A percentile compares a stretch with the other conserved stretches of the same genome.
Evolutionary conservation across 2,329 filamentous ascomycete species (phyloP).

Genomic region (Hysterium pulicare): DNA sequence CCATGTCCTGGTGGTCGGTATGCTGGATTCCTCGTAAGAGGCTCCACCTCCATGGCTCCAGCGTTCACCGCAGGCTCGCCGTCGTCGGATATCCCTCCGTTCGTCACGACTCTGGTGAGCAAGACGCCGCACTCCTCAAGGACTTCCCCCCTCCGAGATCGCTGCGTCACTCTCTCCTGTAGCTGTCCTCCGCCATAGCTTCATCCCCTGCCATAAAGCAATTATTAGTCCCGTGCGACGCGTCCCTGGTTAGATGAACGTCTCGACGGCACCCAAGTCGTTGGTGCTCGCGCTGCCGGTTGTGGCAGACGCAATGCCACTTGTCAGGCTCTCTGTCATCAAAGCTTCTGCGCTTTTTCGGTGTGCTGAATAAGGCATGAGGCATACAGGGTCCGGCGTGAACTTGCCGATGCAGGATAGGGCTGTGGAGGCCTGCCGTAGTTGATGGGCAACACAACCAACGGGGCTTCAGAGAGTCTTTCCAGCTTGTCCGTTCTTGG

Average conservation of each 20-base stretch:
- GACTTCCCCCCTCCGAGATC: conserved; percentile 18
- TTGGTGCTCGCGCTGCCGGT: conserved; percentile 15
- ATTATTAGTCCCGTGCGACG: conserved; percentile 27
- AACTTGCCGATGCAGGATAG: conserved; percentile 7
- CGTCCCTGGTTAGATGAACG: conserved; percentile 22
- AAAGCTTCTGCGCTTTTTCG: no score
- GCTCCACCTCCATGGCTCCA: conserved; percentile 26
- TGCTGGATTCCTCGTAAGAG: background rate
- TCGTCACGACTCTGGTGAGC: conserved; percentile 9
- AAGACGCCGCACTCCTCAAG: conserved; percentile 14
- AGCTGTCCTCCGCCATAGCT: conserved; percentile 10
- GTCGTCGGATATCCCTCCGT: conserved; percentile 23
- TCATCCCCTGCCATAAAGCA: conserved; percentile 16
- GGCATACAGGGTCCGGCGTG: conserved; percentile 3
- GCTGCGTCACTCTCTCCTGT: conserved; percentile 10
- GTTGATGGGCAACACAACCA: conserved; percentile 3
- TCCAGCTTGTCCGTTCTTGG: conserved; percentile 20
- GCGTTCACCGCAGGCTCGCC: conserved; percentile 22
- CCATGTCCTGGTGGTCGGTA: background rate
- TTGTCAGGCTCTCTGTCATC: conserved; percentile 13
- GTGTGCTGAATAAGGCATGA: no score
- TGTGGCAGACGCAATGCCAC: conserved; percentile 18
- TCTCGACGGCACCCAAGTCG: conserved; percentile 9
- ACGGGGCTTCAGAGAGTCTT: conserved; percentile 14
- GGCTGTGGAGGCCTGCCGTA: conserved; percentile 10